These are phyloP conservation scores for Umbelopsis sp. DNA, from an alignment of 192 early-diverging fungal genomes.

Conservation along the genomic window DNA sequence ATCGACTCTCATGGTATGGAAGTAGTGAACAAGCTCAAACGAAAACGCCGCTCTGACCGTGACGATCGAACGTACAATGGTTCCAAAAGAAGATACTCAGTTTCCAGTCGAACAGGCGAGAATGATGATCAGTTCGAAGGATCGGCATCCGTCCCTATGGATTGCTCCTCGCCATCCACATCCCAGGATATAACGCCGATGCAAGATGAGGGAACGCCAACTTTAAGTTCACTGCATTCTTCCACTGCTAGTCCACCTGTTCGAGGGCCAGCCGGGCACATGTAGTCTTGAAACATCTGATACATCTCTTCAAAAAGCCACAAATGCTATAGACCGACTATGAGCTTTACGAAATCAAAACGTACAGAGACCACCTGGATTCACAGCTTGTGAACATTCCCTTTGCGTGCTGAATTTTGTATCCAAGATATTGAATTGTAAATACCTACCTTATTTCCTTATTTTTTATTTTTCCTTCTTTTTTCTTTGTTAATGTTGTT, in stretches of 20 bases:
- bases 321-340: neutral
- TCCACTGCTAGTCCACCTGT: neutral
- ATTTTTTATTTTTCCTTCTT: neutral
- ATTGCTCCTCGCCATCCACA: slow-evolving; percentile 4
- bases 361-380: neutral
- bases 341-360: neutral
- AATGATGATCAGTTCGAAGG: neutral
- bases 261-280: neutral
- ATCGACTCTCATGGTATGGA: slow-evolving; percentile 44
- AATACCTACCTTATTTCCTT: neutral
- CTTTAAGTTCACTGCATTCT: slow-evolving; percentile 11
- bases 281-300: neutral
- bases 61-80: neutral
- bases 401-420: neutral
- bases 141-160: neutral
- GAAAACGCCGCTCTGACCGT: slow-evolving; percentile 12
- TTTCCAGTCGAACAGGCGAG: neutral
- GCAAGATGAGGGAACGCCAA: slow-evolving; percentile 7
- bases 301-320: neutral
- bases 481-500: neutral
- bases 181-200: slow-evolving; percentile 11
- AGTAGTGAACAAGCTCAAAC: slow-evolving; percentile 29
- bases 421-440: slow-evolving; percentile 11
- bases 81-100: neutral
- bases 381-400: no score